Evolutionary conservation across 257 asterid genomes (phyloP).

Genomic region (Lycium ferocissimum): DNA sequence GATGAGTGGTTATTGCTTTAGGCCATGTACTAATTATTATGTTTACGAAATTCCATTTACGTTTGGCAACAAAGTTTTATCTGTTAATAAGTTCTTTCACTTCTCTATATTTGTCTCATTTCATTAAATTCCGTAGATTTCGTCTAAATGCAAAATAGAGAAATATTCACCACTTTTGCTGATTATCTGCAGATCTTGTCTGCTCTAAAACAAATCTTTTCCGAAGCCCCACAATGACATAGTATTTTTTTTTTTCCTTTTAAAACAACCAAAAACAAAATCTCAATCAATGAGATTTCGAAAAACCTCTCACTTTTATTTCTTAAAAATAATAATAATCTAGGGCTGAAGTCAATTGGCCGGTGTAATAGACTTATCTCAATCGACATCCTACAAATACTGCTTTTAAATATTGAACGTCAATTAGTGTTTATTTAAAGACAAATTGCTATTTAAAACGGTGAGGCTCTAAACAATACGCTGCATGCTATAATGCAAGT

Average conservation of each 20-base stretch:
- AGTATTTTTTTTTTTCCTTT: neutral
- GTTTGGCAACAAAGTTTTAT: neutral
- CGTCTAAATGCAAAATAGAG: neutral
- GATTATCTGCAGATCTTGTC: conserved; percentile 1
- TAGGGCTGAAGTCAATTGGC: neutral
- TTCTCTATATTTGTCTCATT: neutral
- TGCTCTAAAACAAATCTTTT: conserved; percentile 26
- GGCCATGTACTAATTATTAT: neutral
- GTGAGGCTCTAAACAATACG: too few species aligned
- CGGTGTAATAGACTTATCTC: neutral
- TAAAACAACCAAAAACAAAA: neutral
- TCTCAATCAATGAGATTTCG: neutral
- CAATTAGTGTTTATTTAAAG: neutral
- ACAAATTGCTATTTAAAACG: too few species aligned
- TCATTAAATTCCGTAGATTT: neutral
- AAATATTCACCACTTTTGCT: conserved; percentile 8
- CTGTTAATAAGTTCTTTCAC: neutral
- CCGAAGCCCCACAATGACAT: neutral
- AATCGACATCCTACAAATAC: neutral
- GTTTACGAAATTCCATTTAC: neutral
- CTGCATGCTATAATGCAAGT: neutral
- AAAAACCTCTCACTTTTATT: neutral
- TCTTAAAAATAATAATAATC: too few species aligned
- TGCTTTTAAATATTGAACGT: neutral
- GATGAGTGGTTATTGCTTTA: too few species aligned